Evolutionary conservation across 371 early-diverging fungal genomes (phyloP), one percentile per base, ranked within the genome.

Genomic region (Apophysomyces ossiformis): DNA sequence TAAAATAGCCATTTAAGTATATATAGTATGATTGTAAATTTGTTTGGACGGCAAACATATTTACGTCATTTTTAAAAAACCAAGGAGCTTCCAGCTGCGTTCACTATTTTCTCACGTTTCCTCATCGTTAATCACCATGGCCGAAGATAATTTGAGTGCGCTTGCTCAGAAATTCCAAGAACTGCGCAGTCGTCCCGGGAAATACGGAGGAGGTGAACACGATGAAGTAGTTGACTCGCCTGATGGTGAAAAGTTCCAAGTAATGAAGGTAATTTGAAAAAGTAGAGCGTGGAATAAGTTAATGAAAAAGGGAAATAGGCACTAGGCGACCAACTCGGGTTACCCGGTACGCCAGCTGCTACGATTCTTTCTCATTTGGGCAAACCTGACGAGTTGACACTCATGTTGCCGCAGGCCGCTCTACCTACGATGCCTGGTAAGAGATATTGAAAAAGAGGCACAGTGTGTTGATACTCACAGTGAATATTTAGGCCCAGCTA

Each of bases 161-260:
- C 72, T 81, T 9, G 76, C 80, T 16, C 64, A 73, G 59, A 67
- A 75, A 45, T 78, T 67, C 67, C 72, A 83, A 57, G 39, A 69
- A 63, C 75, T 88, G 21, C 83, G 86, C 35, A 12, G 16, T 4
- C 50, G 69, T 32, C 81, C 79, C 57, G 88, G 88, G 60, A 82
- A 85, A 68, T 88, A 84, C 73, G 73, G 71, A 18, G 86, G 86
- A 37, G 84, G 78, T 7, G 81, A 82, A 26, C 71, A 73, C 60
- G 75, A 83, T 58, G 69, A 70, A n/a, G 73, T 74, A 32, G 79
- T 80, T 46, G 88, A 88, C 65, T 79, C 79, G 38, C 79, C 74
- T 50, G 73, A 83, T 36, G 86, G 88, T 56, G 79, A 80, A 47
- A 88, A 88, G 70, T 85, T 80, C 70, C 64, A 77, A 26, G 64